Base-by-base conservation (phyloP, 1,284 basidiomycete genomes). In the Cryptococcus maquisensis region DNA sequence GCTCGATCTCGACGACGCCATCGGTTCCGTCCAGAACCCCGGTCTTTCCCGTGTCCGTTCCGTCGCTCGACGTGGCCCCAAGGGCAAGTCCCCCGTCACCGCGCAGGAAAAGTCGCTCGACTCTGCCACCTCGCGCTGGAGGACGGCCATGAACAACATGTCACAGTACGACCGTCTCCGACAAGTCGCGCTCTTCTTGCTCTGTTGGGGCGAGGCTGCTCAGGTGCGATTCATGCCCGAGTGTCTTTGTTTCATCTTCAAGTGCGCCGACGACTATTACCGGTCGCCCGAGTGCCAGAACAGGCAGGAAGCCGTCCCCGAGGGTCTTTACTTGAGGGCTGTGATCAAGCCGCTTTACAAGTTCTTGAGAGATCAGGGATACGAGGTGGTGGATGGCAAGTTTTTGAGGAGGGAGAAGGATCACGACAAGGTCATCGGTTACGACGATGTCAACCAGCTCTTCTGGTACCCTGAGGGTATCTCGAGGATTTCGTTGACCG, bases 391-490 rank as follows among this genome's bases (percentile, higher is more conserved):
- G 35, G 95, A 98, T 69, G 94, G 93, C 49, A 93, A 93, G 77
- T 98, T 96, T 73, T 86, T 98, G 48, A 82, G 90, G 66, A 83
- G 89, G 70, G 95, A 98, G 80, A 82, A 82, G 70, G 95, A 99
- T 68, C 96, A 98, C 73, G 86, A 93, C 60, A 82, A 87, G 63
- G 92, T 97, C 69, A 97, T 99, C 71, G 96, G 95, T 12, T 99
- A 99, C 72, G 95, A 99, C 75, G 95, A 98, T 76, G 88, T 98
- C 67, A 98, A 99, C 75, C 95, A 98, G 75, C 80, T 99, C 44
- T 99, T 99, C 78, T 99, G 95, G 95, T 99, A 98, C 75, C 96
- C 96, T 4, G 96, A 99, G 68, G 96, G 96, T 40, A 95, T 99
- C 67, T 88, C 92, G 26, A 82, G 91, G 40, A 98, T 98, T 66